phyloP scores from a whole-genome alignment of 192 early-diverging fungal species.

The Spizellomyces sp. region DNA sequence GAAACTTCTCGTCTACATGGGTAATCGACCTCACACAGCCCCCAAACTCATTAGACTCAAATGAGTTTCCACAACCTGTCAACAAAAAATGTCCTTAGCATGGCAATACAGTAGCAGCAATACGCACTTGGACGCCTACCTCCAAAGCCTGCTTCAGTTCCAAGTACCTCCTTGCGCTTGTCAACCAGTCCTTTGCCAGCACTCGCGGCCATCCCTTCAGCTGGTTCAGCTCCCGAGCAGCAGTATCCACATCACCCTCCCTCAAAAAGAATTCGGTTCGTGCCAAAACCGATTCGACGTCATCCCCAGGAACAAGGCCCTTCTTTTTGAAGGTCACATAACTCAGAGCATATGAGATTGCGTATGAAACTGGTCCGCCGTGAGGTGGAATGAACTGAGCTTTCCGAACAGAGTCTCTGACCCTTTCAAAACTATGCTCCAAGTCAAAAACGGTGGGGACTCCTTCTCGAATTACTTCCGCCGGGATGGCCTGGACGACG shows the following conservation, averaged over 20 bases:
- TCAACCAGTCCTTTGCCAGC: slow-evolving; percentile 88
- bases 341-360: slow-evolving; percentile 69
- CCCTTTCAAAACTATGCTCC: slow-evolving; percentile 69
- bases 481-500: slow-evolving; percentile 36
- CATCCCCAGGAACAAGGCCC: slow-evolving; percentile 81
- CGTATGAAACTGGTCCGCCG: slow-evolving; percentile 84
- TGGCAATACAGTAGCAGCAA: neutral
- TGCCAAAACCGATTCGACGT: slow-evolving; percentile 83
- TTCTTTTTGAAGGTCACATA: slow-evolving; percentile 81
- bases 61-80: slow-evolving; percentile 31
- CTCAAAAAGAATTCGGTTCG: slow-evolving; percentile 74
- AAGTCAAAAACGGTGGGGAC: slow-evolving; percentile 59
- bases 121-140: slow-evolving; percentile 41
- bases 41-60: slow-evolving; percentile 26
- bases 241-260: slow-evolving; percentile 80
- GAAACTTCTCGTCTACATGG: neutral
- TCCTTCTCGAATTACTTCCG: slow-evolving; percentile 61
- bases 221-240: slow-evolving; percentile 90
- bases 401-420: slow-evolving; percentile 70
- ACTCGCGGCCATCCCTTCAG: slow-evolving; percentile 87
- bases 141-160: slow-evolving; percentile 87
- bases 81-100: slow-evolving; percentile 7
- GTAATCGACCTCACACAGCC: slow-evolving; percentile 7
- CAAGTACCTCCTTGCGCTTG: slow-evolving; percentile 75
- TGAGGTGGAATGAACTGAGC: slow-evolving; percentile 85